Evolutionary conservation across 2,329 filamentous ascomycete species (phyloP).

Genomic region (Botrytis medusae): DNA sequence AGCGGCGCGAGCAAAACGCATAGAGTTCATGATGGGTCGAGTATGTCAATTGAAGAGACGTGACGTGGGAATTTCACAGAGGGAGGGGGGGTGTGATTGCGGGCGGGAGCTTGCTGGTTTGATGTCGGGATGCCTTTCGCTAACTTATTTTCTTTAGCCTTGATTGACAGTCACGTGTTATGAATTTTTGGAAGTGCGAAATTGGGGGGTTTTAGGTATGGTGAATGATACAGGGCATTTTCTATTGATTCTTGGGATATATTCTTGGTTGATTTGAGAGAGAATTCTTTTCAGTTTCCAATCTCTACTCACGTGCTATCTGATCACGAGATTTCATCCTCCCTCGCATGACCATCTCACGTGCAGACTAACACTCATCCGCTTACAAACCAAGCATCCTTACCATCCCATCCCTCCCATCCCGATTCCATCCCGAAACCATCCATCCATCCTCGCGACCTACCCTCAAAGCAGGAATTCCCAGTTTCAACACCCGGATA

Average conservation of each 20-base stretch:
- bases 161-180: neutral
- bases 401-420: too few species aligned
- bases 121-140: constrained; percentile 16
- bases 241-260: fast-evolving
- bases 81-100: constrained; percentile 19
- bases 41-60: constrained; percentile 44
- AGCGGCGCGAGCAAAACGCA: constrained; percentile 88
- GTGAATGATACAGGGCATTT: fast-evolving
- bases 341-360: neutral
- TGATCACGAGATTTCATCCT: neutral
- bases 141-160: constrained; percentile 24
- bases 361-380: fast-evolving
- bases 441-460: neutral
- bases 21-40: constrained; percentile 77
- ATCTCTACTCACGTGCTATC: fast-evolving
- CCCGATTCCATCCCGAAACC: neutral
- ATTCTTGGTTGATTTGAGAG: neutral
- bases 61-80: neutral
- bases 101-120: constrained; percentile 35
- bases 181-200: fast-evolving
- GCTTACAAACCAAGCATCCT: neutral
- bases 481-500: neutral
- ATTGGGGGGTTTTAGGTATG: too few species aligned
- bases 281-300: neutral
- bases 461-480: neutral